Evolutionary conservation across 2,329 filamentous ascomycete species (phyloP).

Genomic region (Trichoderma polysporum): DNA sequence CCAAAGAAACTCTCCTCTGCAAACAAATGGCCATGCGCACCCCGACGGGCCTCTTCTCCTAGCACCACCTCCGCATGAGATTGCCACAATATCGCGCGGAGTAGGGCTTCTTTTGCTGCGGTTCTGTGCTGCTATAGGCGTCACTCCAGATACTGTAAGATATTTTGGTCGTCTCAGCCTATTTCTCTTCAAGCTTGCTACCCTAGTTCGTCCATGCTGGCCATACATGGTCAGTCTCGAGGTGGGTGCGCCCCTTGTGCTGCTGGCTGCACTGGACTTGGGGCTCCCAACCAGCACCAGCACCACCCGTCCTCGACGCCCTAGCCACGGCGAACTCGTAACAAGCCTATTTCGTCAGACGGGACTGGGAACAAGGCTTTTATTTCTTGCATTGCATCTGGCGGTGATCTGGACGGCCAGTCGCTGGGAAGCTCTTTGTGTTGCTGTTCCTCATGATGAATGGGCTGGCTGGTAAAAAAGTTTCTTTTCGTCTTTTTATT

Average conservation of each 20-base stretch:
- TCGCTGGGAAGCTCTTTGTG: constrained; percentile 37
- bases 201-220: constrained; percentile 66
- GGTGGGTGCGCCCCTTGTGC: constrained; percentile 65
- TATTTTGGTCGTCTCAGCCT: constrained; percentile 53
- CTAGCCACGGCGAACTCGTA: constrained; percentile 23
- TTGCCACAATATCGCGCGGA: constrained; percentile 35
- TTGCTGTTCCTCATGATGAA: constrained; percentile 27
- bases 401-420: constrained; percentile 36
- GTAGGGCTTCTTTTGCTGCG: constrained; percentile 39
- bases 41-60: constrained; percentile 47
- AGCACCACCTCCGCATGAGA: constrained; percentile 45
- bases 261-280: constrained; percentile 68
- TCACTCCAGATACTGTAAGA: constrained; percentile 33
- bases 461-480: constrained; percentile 33
- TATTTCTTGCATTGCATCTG: constrained; percentile 37
- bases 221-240: constrained; percentile 66
- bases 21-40: constrained; percentile 19
- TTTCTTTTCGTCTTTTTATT: not conserved
- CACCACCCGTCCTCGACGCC: constrained; percentile 1
- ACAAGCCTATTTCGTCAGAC: constrained; percentile 27
- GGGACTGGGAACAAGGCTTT: constrained; percentile 33
- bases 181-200: constrained; percentile 68
- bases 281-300: constrained; percentile 35
- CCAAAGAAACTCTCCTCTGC: not conserved
- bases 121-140: constrained; percentile 27